phyloP scores from a whole-genome alignment of 2,329 filamentous ascomycete species.

The Dissoconium aciculare region DNA sequence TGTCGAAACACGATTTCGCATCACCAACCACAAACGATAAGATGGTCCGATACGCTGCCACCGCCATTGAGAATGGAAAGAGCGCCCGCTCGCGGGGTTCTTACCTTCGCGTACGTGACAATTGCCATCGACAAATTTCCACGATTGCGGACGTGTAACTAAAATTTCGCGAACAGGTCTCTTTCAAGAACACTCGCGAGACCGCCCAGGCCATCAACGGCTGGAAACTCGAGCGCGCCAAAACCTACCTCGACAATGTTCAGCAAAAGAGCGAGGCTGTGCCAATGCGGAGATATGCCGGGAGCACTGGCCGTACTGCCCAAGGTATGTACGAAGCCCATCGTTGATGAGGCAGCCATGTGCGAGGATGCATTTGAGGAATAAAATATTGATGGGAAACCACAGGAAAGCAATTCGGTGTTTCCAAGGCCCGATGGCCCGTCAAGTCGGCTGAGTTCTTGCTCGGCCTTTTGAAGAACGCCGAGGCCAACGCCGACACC shows the following conservation, averaged over 20 bases:
- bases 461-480: slow-evolving; percentile 92
- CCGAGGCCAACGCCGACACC: slow-evolving; percentile 89
- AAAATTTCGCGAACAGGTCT: slow-evolving; percentile 41
- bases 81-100: slow-evolving; percentile 95
- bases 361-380: slow-evolving; percentile 25
- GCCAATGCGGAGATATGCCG: slow-evolving; percentile 94
- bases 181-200: slow-evolving; percentile 99
- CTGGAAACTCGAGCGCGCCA: slow-evolving; percentile 91
- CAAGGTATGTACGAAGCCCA: slow-evolving; percentile 62
- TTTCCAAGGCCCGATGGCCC: slow-evolving; percentile 96
- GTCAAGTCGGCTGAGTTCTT: slow-evolving; percentile 98
- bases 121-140: no score
- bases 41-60: slow-evolving; percentile 80
- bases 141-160: no score
- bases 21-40: slow-evolving; percentile 25
- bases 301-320: slow-evolving; percentile 85
- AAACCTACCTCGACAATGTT: slow-evolving; percentile 97
- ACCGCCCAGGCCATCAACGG: slow-evolving; percentile 98
- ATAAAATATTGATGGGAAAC: slow-evolving; percentile 9
- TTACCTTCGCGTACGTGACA: slow-evolving; percentile 62
- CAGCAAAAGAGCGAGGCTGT: slow-evolving; percentile 93
- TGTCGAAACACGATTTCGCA: slow-evolving; percentile 8
- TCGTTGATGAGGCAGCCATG: slow-evolving; percentile 20
- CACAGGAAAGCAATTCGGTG: slow-evolving; percentile 95
- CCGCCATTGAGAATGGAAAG: slow-evolving; percentile 74